Percentiles rank a stretch among this genome's conserved stretches.
Conservation (phyloP, 2,329 filamentous ascomycete genomes). For the Geoglossum cookeanum region DNA sequence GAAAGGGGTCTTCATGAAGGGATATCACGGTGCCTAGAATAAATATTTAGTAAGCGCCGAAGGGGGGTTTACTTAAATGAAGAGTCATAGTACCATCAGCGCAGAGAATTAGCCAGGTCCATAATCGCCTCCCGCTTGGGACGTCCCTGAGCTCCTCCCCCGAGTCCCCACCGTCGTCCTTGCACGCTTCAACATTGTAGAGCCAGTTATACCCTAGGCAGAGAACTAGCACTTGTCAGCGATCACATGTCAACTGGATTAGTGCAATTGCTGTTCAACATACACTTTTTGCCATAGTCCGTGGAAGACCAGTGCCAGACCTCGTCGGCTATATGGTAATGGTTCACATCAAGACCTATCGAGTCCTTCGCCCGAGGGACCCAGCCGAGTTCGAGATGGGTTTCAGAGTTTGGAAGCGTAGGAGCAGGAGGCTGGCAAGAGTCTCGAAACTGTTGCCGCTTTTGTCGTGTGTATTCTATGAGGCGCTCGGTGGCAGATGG, state of each 20-base stretch:
- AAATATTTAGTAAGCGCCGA: slow-evolving; percentile 5
- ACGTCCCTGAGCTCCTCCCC: slow-evolving; percentile 18
- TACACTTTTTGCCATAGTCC: slow-evolving; percentile 47
- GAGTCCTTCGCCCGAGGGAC: slow-evolving; percentile 11
- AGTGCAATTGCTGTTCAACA: slow-evolving; percentile 8
- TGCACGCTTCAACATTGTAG: slow-evolving; percentile 19
- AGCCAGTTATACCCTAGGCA: slow-evolving; percentile 55
- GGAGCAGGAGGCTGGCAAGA: background rate
- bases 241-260: slow-evolving; percentile 1
- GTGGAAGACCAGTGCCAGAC: slow-evolving; percentile 62
- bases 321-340: slow-evolving; percentile 43
- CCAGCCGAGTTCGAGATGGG: slow-evolving; percentile 9
- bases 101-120: slow-evolving; percentile 54
- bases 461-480: background rate
- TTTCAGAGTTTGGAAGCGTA: background rate
- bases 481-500: slow-evolving; percentile 1
- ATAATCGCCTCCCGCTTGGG: slow-evolving; percentile 35
- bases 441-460: background rate
- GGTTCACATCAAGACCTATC: slow-evolving; percentile 23
- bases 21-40: slow-evolving; percentile 44
- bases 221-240: slow-evolving; percentile 28
- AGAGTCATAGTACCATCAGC: slow-evolving; percentile 32
- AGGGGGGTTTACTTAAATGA: background rate
- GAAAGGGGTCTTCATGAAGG: slow-evolving; percentile 30
- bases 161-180: slow-evolving; percentile 14